These are phyloP conservation scores for Neurospora sp. DNA, from an alignment of 495 filamentous ascomycete species.

Conservation along the genomic window DNA sequence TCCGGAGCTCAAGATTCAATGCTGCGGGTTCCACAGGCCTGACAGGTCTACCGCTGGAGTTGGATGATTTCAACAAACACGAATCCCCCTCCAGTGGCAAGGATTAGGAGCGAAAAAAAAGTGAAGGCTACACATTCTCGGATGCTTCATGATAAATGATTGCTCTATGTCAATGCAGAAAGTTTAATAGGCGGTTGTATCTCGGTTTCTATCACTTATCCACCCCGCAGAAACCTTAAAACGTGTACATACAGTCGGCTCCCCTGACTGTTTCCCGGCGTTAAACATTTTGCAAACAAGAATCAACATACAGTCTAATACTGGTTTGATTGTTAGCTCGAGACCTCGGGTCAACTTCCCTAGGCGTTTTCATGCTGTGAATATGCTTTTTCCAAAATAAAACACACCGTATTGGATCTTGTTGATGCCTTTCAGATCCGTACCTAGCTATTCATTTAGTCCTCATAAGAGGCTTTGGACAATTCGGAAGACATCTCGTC, in stretches of 20 bases:
- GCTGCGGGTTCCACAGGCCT: background rate
- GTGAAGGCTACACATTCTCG: background rate
- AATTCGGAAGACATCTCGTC: no score
- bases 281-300: background rate
- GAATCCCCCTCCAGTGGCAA: background rate
- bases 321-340: no score
- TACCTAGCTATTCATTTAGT: no score
- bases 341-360: no score
- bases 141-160: background rate
- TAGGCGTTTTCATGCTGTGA: no score
- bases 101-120: background rate
- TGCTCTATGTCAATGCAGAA: background rate
- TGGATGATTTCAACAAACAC: background rate
- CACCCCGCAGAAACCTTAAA: background rate
- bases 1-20: background rate
- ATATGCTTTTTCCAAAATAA: no score
- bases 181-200: background rate
- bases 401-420: no score
- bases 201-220: background rate
- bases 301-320: no score
- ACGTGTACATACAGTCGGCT: background rate
- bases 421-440: no score
- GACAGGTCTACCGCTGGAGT: background rate
- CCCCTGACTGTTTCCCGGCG: background rate
- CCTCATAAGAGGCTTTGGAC: no score